phyloP scores from a whole-genome alignment of 1,139 yeast genomes.

The Saccharomyces hybrid region DNA sequence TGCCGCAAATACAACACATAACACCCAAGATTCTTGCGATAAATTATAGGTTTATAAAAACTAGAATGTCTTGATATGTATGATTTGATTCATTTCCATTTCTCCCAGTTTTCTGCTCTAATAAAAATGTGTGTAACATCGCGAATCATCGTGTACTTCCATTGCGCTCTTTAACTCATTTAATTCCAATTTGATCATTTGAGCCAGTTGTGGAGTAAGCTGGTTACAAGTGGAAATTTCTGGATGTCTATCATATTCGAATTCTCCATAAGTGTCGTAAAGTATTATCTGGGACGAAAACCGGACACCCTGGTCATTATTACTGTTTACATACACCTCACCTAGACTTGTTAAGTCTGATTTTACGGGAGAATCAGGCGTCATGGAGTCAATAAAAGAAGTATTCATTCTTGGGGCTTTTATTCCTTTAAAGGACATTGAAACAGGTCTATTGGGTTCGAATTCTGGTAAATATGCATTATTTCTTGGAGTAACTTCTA shows the following conservation, averaged over 20 bases:
- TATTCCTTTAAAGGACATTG: conserved; percentile 62
- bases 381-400: conserved; percentile 2
- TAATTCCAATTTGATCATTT: conserved; percentile 78
- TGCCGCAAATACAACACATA: no score
- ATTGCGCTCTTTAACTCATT: conserved; percentile 69
- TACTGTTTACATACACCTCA: neutral
- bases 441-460: conserved; percentile 41
- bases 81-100: neutral
- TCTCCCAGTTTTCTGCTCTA: conserved; percentile 25
- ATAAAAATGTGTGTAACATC: conserved; percentile 77
- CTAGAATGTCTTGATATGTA: conserved; percentile 1
- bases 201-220: conserved; percentile 81
- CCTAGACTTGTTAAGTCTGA: neutral
- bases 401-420: conserved; percentile 49
- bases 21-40: neutral
- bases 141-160: conserved; percentile 73
- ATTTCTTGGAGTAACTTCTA: conserved; percentile 12
- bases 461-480: conserved; percentile 22
- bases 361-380: conserved; percentile 3
- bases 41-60: conserved; percentile 1
- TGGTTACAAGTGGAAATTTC: conserved; percentile 91
- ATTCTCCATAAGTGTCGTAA: conserved; percentile 77
- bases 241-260: conserved; percentile 89
- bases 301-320: conserved; percentile 37
- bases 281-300: conserved; percentile 80